Evolutionary conservation across 768 basidiomycete genomes (phyloP), one percentile per base, ranked within the genome.

Genomic region (Leccinum ochraceum): DNA sequence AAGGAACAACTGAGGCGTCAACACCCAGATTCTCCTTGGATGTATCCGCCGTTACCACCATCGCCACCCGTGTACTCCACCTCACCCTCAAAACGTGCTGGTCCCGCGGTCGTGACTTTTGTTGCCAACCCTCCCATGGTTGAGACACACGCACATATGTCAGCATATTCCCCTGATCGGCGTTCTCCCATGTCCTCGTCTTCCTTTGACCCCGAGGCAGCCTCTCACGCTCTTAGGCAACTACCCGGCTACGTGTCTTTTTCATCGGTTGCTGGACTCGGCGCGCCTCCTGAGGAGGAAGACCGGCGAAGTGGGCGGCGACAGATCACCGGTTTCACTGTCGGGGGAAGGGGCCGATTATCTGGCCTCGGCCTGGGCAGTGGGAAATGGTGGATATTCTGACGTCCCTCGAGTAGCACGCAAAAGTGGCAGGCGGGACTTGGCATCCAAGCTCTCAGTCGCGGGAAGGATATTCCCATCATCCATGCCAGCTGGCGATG

Each of bases 161-260:
- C 62, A 26, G 39, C 61, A 7, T 56, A 32, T 36, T 65, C 66
- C n/a, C 57, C 62, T n/a, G 11, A 58, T 28, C 58, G 57, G 2
- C 64, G 66, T 55, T 62, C 64, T 4, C 60, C 61, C 48, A 50
- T 57, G 9, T 54, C 65, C 1, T 56, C 71, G 5, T 76, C 81
- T n/a, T 64, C 76, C 4, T 90, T 90, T 77, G 85, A 90, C 66
- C 86, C 83, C 11, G 81, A 83, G 44, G 80, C 79, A 22, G 88
- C 88, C 6, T 80, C 80, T n/a, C 82, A 79, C 34, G 80, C 81
- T 58, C 83, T 86, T 62, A 79, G 77, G 26, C 73, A 79, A 36
- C 80, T 85, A 32, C 78, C 83, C 16, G 88, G 88, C 2, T 89
- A 89, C 63, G 85, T 89, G 37, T 83, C 81, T n/a, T 89, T 89